Percentiles rank a stretch among this genome's conserved stretches.
phyloP scores from a whole-genome alignment of 305 asterid species.

The Fraxinus xanthoxyloides region DNA sequence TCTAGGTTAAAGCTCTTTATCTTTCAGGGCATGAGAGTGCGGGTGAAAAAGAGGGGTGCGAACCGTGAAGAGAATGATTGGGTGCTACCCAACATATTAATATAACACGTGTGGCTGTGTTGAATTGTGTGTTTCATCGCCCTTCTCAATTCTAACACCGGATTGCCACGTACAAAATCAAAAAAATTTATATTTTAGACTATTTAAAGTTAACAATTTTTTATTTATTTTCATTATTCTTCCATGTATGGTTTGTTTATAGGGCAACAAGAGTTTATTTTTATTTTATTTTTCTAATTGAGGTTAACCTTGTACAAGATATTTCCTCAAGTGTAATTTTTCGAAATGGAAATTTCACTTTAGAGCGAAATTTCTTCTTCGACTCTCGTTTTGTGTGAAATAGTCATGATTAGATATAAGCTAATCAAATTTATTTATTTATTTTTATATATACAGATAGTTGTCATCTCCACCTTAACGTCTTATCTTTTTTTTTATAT shows the following conservation, averaged over 20 bases:
- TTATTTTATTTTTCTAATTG: not conserved
- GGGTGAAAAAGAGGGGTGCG: not conserved
- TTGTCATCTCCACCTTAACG: not conserved
- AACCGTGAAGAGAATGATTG: conserved; percentile 2
- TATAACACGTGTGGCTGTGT: conserved; percentile 9
- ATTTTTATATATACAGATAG: not conserved
- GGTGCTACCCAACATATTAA: not conserved
- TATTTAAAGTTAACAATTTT: not conserved
- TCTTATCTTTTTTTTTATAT: not conserved
- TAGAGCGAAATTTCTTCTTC: not conserved
- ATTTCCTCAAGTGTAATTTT: not conserved
- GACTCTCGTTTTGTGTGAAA: not conserved
- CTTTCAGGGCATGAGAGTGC: not conserved
- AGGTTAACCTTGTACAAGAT: not conserved
- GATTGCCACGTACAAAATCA: not conserved
- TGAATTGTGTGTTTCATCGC: not conserved
- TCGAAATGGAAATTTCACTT: not conserved
- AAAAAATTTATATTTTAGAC: not conserved
- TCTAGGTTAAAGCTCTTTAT: not conserved
- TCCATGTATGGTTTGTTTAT: not conserved
- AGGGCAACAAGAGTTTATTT: not conserved
- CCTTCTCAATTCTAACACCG: not conserved
- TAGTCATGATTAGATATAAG: not conserved
- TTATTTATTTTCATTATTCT: not conserved
- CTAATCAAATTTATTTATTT: not conserved